Evolutionary conservation across 1,284 basidiomycete species (phyloP).

Genomic region (Cryptococcus amylolentus): DNA sequence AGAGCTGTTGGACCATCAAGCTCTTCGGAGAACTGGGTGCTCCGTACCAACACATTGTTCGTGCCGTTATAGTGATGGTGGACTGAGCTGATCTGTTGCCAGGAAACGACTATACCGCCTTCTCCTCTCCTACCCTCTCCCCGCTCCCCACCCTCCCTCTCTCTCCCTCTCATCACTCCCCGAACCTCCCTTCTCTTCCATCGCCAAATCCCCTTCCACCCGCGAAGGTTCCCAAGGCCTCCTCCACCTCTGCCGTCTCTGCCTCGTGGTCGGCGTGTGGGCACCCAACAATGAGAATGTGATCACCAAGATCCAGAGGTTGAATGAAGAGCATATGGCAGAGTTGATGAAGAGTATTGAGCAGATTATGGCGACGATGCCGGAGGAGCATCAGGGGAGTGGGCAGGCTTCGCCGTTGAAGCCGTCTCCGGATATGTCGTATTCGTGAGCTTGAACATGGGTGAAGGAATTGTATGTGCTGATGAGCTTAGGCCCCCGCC

Average conservation of each 20-base stretch:
- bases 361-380: conserved; percentile 39
- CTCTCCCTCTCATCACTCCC: conserved; percentile 33
- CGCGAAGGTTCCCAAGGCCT: conserved; percentile 31
- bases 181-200: conserved; percentile 42
- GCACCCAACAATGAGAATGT: conserved; percentile 44
- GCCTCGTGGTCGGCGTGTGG: conserved; percentile 39
- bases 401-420: conserved; percentile 9
- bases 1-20: conserved; percentile 12
- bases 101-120: conserved; percentile 47
- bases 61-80: conserved; percentile 1
- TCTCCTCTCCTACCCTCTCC: conserved; percentile 40
- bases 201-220: conserved; percentile 34
- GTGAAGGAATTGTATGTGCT: not conserved
- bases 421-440: conserved; percentile 8
- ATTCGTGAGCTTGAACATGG: conserved; percentile 7
- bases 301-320: conserved; percentile 42
- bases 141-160: conserved; percentile 32
- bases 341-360: conserved; percentile 48
- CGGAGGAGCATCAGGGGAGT: conserved; percentile 15
- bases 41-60: conserved; percentile 43
- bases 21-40: conserved; percentile 43
- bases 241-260: conserved; percentile 36
- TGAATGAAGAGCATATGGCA: conserved; percentile 42
- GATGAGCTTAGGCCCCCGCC: conserved; percentile 16
- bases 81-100: not conserved